Evolutionary conservation across 2,329 filamentous ascomycete species (phyloP).

Genomic region (Arthroderma uncinatum): DNA sequence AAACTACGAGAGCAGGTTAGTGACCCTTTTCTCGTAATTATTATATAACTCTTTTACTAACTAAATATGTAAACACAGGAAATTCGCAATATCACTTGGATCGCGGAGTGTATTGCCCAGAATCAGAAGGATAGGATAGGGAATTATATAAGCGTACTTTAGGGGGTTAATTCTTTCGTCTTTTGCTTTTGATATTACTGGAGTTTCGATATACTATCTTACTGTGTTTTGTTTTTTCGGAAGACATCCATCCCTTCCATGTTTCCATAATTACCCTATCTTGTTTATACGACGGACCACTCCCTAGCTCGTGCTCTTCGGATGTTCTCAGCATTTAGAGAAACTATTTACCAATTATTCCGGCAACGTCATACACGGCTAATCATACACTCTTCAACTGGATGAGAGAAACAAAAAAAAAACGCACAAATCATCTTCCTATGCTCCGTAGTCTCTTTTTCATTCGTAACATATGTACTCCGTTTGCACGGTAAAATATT

Average conservation of each 20-base stretch:
- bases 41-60: conserved; percentile 18
- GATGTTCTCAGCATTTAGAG: neutral
- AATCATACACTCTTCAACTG: neutral
- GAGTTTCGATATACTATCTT: neutral
- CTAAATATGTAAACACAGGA: conserved; percentile 47
- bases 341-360: neutral
- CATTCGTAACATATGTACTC: neutral
- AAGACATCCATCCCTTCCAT: neutral
- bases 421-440: no score
- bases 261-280: neutral
- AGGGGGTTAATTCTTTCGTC: conserved; percentile 22
- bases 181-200: conserved; percentile 6
- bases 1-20: conserved; percentile 92
- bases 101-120: conserved; percentile 97
- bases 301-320: neutral
- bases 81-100: conserved; percentile 99
- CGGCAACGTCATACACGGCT: neutral
- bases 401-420: neutral
- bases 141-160: conserved; percentile 98
- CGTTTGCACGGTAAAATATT: conserved; percentile 1
- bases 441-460: no score
- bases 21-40: conserved; percentile 9
- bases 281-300: neutral
- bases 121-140: conserved; percentile 98
- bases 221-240: neutral